Conservation (phyloP, 2,329 filamentous ascomycete genomes). For the Ascosphaera pollenicola region DNA sequence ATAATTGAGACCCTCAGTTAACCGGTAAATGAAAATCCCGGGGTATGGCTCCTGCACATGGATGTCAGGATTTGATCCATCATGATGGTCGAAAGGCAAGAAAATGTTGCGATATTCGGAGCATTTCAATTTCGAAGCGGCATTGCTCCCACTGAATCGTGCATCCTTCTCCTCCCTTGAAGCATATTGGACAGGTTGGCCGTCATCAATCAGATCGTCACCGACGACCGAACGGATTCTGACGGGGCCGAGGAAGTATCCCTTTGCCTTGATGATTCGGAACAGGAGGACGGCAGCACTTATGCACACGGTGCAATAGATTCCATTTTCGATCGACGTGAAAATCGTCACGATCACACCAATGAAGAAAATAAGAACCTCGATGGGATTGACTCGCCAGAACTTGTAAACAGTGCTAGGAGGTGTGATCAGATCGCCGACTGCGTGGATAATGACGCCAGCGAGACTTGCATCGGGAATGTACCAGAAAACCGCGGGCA, state of each 20-base stretch:
- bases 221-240: conserved; percentile 66
- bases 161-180: conserved; percentile 40
- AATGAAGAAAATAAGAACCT: conserved; percentile 79
- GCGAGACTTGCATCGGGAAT: conserved; percentile 64
- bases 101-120: conserved; percentile 53
- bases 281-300: conserved; percentile 63
- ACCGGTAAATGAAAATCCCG: conserved; percentile 88
- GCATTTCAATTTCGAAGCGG: conserved; percentile 18
- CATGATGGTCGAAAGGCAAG: conserved; percentile 65
- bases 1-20: conserved; percentile 89
- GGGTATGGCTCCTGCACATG: conserved; percentile 65
- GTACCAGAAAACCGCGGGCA: conserved; percentile 80
- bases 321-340: conserved; percentile 68
- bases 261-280: conserved; percentile 61
- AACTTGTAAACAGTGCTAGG: conserved; percentile 88
- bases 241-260: conserved; percentile 64
- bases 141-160: conserved; percentile 21
- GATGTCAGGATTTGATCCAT: conserved; percentile 74
- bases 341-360: conserved; percentile 85
- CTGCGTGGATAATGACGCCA: conserved; percentile 88
- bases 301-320: conserved; percentile 64
- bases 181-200: too few species aligned
- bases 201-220: conserved; percentile 47
- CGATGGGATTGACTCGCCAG: conserved; percentile 77
- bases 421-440: conserved; percentile 75